A percentile compares a stretch with the other conserved stretches of the same genome.
Evolutionary conservation across 2,329 filamentous ascomycete species (phyloP).

Genomic region (Fonsecaea pedrosoi): DNA sequence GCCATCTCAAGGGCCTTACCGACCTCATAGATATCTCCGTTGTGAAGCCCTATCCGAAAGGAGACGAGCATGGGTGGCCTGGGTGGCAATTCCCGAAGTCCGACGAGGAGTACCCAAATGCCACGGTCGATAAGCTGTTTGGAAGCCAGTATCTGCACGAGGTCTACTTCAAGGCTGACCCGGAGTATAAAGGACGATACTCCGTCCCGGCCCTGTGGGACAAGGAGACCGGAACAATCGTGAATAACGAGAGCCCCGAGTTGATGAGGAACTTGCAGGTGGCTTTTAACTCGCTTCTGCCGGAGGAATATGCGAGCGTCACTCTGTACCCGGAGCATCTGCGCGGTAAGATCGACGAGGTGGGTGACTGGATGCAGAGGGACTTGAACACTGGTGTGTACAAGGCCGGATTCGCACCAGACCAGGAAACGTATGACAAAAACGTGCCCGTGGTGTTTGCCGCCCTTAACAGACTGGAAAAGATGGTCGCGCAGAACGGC

Average conservation of each 20-base stretch:
- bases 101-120: conserved; percentile 62
- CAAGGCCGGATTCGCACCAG: conserved; percentile 64
- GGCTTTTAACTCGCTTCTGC: conserved; percentile 60
- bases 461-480: conserved; percentile 65
- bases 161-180: conserved; percentile 67
- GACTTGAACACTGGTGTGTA: conserved; percentile 68
- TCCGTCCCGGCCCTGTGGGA: conserved; percentile 69
- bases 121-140: conserved; percentile 67
- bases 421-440: conserved; percentile 63
- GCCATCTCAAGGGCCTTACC: conserved; percentile 64
- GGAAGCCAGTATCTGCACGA: conserved; percentile 65
- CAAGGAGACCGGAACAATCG: conserved; percentile 60
- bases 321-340: conserved; percentile 62
- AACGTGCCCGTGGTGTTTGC: conserved; percentile 64
- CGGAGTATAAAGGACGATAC: conserved; percentile 66
- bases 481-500: conserved; percentile 52
- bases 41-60: conserved; percentile 71
- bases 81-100: conserved; percentile 66
- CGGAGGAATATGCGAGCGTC: conserved; percentile 50
- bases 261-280: conserved; percentile 65
- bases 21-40: conserved; percentile 61
- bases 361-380: conserved; percentile 61
- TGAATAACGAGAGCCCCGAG: conserved; percentile 68
- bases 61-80: conserved; percentile 67
- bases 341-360: conserved; percentile 58